phyloP scores from a whole-genome alignment of 805 yeast species.

The Kazachstania psychrophila region DNA sequence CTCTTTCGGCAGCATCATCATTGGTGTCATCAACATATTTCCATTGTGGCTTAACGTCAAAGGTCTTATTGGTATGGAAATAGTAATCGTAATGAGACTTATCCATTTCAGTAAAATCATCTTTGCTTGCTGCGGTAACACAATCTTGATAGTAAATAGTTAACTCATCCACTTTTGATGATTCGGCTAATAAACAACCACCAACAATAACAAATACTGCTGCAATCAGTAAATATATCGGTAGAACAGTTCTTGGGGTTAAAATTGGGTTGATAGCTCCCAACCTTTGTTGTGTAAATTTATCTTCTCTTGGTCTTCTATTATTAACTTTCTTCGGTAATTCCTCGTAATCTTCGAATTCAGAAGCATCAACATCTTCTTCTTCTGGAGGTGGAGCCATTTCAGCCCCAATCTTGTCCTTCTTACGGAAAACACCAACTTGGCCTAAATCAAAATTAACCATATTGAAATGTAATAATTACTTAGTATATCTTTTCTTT shows the following conservation, averaged over 20 bases:
- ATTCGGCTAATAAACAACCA: conserved; percentile 65
- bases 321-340: conserved; percentile 37
- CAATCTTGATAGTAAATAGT: conserved; percentile 72
- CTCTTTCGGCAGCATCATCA: conserved; percentile 44
- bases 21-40: conserved; percentile 37
- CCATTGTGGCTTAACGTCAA: conserved; percentile 54
- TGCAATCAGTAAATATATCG: conserved; percentile 64
- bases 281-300: conserved; percentile 59
- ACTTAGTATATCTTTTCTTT: too few relatives aligned
- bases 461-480: too few relatives aligned
- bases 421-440: conserved; percentile 24
- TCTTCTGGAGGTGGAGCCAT: conserved; percentile 18
- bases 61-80: conserved; percentile 40
- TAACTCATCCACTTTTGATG: conserved; percentile 62
- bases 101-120: conserved; percentile 45
- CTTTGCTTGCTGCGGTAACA: conserved; percentile 39
- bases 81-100: conserved; percentile 44
- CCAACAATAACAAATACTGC: conserved; percentile 87
- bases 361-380: conserved; percentile 30
- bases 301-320: conserved; percentile 63
- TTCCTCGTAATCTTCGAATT: conserved; percentile 33
- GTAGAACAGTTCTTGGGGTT: conserved; percentile 83
- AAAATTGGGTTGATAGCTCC: conserved; percentile 66
- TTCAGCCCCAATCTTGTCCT: conserved; percentile 14
- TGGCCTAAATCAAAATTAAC: conserved; percentile 23